A percentile compares a stretch with the other conserved stretches of the same genome.
Evolutionary conservation across 2,329 filamentous ascomycete genomes (phyloP).

Genomic region (Lecanosticta acicola): DNA sequence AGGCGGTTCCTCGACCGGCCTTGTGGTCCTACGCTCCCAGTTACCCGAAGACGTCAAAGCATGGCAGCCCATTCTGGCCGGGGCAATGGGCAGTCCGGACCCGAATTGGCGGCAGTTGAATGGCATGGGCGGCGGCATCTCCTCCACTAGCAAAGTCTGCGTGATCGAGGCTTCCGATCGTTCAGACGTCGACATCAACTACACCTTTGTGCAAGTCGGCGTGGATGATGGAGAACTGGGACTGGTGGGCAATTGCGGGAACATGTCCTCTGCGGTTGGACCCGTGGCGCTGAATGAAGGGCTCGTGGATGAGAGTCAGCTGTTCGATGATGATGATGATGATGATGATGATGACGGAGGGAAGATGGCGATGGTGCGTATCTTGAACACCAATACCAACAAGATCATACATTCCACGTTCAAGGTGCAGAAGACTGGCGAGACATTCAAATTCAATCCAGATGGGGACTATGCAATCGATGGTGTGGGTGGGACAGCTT

Average conservation of each 20-base stretch:
- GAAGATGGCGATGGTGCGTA: conserved; percentile 46
- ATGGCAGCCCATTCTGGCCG: conserved; percentile 53
- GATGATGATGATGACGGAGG: conserved; percentile 16
- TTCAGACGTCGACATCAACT: conserved; percentile 56
- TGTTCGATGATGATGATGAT: conserved; percentile 36
- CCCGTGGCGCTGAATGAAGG: conserved; percentile 58
- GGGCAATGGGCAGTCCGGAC: conserved; percentile 61
- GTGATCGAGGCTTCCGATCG: conserved; percentile 52
- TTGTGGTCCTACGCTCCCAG: conserved; percentile 53
- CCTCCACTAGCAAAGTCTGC: conserved; percentile 65
- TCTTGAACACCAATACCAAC: conserved; percentile 66
- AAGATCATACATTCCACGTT: conserved; percentile 60
- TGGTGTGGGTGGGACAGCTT: conserved; percentile 55
- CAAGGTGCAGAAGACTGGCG: conserved; percentile 42
- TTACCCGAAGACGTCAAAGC: conserved; percentile 43
- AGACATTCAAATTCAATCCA: conserved; percentile 19
- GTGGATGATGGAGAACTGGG: conserved; percentile 58
- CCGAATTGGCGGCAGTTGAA: conserved; percentile 64
- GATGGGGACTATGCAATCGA: conserved; percentile 56
- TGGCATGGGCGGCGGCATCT: conserved; percentile 64
- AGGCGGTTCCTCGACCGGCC: conserved; percentile 63
- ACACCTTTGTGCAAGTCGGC: conserved; percentile 66
- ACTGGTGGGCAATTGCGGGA: conserved; percentile 68
- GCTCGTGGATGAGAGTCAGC: conserved; percentile 38
- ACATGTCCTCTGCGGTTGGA: conserved; percentile 63